Evolutionary conservation across 2,329 filamentous ascomycete genomes (phyloP).

Genomic region (Colletotrichum tropicale): DNA sequence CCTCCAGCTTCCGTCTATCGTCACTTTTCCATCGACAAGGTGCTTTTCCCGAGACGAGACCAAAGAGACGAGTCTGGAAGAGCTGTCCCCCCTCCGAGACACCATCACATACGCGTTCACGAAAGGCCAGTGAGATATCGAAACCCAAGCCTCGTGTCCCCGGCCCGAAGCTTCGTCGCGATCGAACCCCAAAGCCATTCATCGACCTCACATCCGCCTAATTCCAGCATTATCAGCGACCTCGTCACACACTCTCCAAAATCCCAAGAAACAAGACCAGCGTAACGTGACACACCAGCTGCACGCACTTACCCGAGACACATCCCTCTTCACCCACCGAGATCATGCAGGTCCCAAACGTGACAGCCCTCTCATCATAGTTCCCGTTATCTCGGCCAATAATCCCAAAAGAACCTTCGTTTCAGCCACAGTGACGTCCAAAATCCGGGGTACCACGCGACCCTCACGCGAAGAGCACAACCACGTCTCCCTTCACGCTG

Average conservation of each 20-base stretch:
- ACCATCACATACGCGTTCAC: not conserved
- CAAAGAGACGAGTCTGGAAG: not conserved
- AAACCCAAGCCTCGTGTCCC: not conserved
- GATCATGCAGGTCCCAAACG: not conserved
- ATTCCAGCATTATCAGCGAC: not conserved
- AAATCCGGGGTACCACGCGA: not conserved
- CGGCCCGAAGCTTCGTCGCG: not conserved
- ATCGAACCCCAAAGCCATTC: not conserved
- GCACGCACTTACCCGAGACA: constrained; percentile 2
- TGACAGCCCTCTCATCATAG: not conserved
- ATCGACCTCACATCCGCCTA: not conserved
- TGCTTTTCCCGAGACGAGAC: not conserved
- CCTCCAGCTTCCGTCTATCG: not conserved
- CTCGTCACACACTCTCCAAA: not conserved
- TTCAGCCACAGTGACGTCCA: not conserved
- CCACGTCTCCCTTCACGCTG: not conserved
- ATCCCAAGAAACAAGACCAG: not conserved
- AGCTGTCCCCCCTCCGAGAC: not conserved
- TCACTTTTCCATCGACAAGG: not conserved
- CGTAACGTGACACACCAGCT: not conserved
- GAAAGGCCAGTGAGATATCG: not conserved
- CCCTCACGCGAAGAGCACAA: not conserved
- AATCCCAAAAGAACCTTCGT: not conserved
- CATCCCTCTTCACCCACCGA: not conserved
- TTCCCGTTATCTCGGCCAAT: not conserved